Evolutionary conservation across 805 yeast genomes (phyloP).

Genomic region (Wickerhamomyces silvicola): DNA sequence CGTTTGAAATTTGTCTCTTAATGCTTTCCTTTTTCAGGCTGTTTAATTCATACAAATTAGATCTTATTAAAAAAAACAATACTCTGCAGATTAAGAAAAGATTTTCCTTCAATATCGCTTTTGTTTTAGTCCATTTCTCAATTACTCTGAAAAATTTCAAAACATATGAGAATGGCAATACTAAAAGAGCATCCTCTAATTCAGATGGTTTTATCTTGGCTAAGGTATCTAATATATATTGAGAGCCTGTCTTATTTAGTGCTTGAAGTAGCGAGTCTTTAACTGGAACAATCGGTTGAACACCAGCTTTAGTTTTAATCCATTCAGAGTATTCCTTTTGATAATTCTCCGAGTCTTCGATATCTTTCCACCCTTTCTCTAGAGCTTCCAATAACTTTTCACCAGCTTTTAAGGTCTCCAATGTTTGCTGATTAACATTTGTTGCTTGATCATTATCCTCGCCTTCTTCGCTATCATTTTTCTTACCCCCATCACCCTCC

Average conservation of each 20-base stretch:
- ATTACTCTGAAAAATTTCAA: slow-evolving; percentile 65
- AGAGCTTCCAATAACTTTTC: slow-evolving; percentile 89
- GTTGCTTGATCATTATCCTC: slow-evolving; percentile 48
- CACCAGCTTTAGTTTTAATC: slow-evolving; percentile 37
- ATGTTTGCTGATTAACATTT: slow-evolving; percentile 72
- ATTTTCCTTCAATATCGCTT: slow-evolving; percentile 40
- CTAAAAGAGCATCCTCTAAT: slow-evolving; percentile 86
- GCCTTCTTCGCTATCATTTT: slow-evolving; percentile 29
- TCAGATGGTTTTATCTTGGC: slow-evolving; percentile 73
- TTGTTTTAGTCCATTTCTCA: slow-evolving; percentile 60
- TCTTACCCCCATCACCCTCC: slow-evolving; percentile 44
- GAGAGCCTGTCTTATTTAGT: slow-evolving; percentile 61
- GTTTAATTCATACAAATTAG: slow-evolving; percentile 75
- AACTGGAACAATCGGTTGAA: slow-evolving; percentile 52
- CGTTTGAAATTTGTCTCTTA: slow-evolving; percentile 56
- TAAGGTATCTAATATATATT: slow-evolving; percentile 70
- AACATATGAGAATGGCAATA: slow-evolving; percentile 84
- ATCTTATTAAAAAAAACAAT: slow-evolving; percentile 64
- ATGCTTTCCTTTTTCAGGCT: slow-evolving; percentile 57
- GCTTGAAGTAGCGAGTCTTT: slow-evolving; percentile 72
- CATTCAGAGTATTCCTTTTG: slow-evolving; percentile 33
- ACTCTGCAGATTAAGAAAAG: slow-evolving; percentile 66
- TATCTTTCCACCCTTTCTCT: slow-evolving; percentile 71
- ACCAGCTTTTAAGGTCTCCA: slow-evolving; percentile 91
- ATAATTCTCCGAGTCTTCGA: slow-evolving; percentile 50